phyloP scores from a whole-genome alignment of 768 basidiomycete genomes.

The Tremella mesenterica region DNA sequence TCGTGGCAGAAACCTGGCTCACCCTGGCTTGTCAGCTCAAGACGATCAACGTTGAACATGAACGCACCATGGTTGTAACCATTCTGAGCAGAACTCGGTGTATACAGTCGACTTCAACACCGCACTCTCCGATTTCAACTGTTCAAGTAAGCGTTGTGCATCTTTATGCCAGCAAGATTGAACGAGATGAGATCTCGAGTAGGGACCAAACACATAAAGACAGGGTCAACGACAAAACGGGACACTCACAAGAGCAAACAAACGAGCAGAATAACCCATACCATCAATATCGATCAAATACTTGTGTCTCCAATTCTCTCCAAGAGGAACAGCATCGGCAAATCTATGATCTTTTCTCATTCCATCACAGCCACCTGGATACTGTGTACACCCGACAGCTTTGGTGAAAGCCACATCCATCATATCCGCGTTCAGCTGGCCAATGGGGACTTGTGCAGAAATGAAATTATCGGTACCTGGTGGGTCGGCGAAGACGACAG shows the following conservation, averaged over 20 bases:
- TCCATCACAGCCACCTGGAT: constrained; percentile 60
- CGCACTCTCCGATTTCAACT: constrained; percentile 63
- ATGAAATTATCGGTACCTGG: constrained; percentile 54
- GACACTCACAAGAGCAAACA: constrained; percentile 51
- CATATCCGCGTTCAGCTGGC: constrained; percentile 61
- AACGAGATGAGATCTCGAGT: too few relatives aligned
- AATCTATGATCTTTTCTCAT: constrained; percentile 61
- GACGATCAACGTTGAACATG: constrained; percentile 35
- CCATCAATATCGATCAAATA: constrained; percentile 88
- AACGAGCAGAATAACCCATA: constrained; percentile 82
- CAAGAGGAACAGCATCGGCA: constrained; percentile 66
- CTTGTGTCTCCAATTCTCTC: constrained; percentile 86
- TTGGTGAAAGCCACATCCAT: constrained; percentile 86
- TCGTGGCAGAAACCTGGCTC: too few relatives aligned
- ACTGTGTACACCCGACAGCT: constrained; percentile 58
- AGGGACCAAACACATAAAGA: too few relatives aligned
- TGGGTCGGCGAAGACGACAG: constrained; percentile 64
- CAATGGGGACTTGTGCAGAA: constrained; percentile 56
- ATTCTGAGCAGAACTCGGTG: constrained; percentile 77
- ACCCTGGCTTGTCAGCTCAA: neutral
- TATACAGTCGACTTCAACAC: constrained; percentile 87
- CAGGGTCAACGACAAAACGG: neutral
- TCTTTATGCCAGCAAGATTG: neutral
- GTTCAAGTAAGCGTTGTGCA: constrained; percentile 48
- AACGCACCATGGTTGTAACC: constrained; percentile 75